Base-by-base conservation (phyloP, 2,329 filamentous ascomycete species). In the Cladophialophora immunda region DNA sequence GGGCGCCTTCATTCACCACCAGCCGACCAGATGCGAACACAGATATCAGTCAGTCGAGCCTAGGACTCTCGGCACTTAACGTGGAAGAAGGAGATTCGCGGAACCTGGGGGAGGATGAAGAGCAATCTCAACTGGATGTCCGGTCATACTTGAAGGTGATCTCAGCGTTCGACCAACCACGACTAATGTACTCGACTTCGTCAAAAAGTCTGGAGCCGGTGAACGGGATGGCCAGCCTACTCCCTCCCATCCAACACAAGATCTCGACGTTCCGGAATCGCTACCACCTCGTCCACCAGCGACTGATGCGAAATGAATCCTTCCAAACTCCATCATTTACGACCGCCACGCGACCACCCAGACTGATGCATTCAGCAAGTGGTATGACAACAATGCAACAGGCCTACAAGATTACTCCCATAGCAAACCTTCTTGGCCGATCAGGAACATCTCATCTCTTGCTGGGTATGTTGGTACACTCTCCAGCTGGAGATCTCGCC, bases 191-290 rank as follows among this genome's bases (percentile, higher is more conserved):
- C 69, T 82, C 82, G 64, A 75, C 76, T 30, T 78, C 78, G 45
- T 97, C 96, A 81, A 97, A 96, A 75, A 92, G 97, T 75, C 97
- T 98, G 76, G 92, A 98, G 74, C 89, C 87, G 75, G 85, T 90
- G 60, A 82, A 84, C 3, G 83, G 85, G 13, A 88, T 88, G 70
- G 87, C 91, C 15, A 90, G 90, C 1, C 76, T 94, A 47, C 83
- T 99, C 69, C 93, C 96, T 0, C 83, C 87, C 8, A 89, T 93
- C 17, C 87, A 89, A 5, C 91, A 94, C 75, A 97, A 97, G 78
- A 97, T 93, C 1, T 84, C 88, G 2, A 83, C 95, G 53, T 97
- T 97, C 80, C 88, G 93, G 71, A 94, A 97, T 77, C 87, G 94
- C 69, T 98, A 96, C 78, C 91, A 97, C 73, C 86, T 98, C 62